Evolutionary conservation across 2,329 filamentous ascomycete species (phyloP), one percentile per base, ranked within the genome.

Genomic region (Colletotrichum magnum): DNA sequence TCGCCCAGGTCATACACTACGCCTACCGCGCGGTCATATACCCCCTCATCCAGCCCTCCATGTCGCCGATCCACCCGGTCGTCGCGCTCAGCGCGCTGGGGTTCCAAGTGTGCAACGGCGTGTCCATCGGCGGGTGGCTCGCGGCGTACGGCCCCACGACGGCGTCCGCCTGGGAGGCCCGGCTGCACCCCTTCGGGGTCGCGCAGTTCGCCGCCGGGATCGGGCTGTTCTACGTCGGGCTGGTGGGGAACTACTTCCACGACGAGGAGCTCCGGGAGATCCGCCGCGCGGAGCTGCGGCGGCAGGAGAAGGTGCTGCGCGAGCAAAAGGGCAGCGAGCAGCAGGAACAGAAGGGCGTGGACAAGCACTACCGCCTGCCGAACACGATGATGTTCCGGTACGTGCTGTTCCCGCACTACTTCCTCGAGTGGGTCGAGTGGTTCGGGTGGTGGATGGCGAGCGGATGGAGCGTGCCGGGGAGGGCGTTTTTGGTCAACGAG

Each of bases 381-480:
- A 85, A 93, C 76, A 92, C 92, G 58, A 94, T 95, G 0, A 81
- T 97, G 58, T 99, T 98, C 81, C 86, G 87, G 73, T 92, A 90
- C 75, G 88, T 97, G 77, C 86, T 98, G 68, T 97, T 92, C 79
- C 94, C 96, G 73, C 96, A 99, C 79, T 99, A 98, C 79, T 85
- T 97, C n/a, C 93, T 92, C 77, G 96, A 99, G 83, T 99, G 96
- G 96, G 79, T 97, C 61, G 96, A 99, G 85, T 99, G 96, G 96
- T 80, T 88, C 4, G 96, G 96, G 0, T 99, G 94, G 79, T 94
- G 92, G 85, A 88, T 97, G 79, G 88, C 93, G 73, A 88, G 91
- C 65, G 90, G 90, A 1, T 88, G 85, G 82, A 94, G 91, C 76
- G 83, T 89, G 56, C 95, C 96, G 0, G 95, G 94, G 26, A 85